phyloP scores from a whole-genome alignment of 2,329 filamentous ascomycete species.

The Magnaporthiopsis incrustans region DNA sequence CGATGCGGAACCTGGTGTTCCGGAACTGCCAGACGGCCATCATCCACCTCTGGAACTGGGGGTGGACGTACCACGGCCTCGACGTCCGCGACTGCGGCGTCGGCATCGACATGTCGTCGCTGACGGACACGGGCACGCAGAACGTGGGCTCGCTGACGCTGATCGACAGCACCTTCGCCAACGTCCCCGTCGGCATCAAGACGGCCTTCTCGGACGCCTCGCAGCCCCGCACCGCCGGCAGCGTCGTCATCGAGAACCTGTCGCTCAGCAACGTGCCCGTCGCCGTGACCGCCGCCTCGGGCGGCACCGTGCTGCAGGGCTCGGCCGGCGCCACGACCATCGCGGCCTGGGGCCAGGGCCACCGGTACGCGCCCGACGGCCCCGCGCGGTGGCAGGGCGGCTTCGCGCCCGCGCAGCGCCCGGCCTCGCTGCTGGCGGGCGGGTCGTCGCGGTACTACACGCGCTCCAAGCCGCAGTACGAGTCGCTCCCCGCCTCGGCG shows the following conservation, averaged over 20 bases:
- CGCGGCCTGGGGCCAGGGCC: slow-evolving; percentile 59
- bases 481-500: slow-evolving; percentile 41
- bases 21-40: slow-evolving; percentile 52
- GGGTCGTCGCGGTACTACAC: slow-evolving; percentile 40
- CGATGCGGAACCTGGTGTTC: slow-evolving; percentile 58
- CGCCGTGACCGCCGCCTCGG: slow-evolving; percentile 28
- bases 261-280: slow-evolving; percentile 27
- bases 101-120: slow-evolving; percentile 52
- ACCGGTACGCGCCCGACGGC: slow-evolving; percentile 44
- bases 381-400: slow-evolving; percentile 38
- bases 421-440: slow-evolving; percentile 43
- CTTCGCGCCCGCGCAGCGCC: slow-evolving; percentile 36
- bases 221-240: slow-evolving; percentile 40
- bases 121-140: slow-evolving; percentile 35
- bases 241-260: slow-evolving; percentile 49
- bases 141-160: slow-evolving; percentile 63
- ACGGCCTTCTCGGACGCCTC: slow-evolving; percentile 43
- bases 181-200: slow-evolving; percentile 56
- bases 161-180: slow-evolving; percentile 59
- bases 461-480: slow-evolving; percentile 67
- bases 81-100: slow-evolving; percentile 50
- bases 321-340: slow-evolving; percentile 41
- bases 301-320: slow-evolving; percentile 45
- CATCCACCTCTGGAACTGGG: slow-evolving; percentile 67
- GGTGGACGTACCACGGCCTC: slow-evolving; percentile 58